Percentiles rank a stretch among this genome's conserved stretches.
These are phyloP conservation scores for Wickerhamomyces sydowiorum DNA, from an alignment of 805 yeast genomes.

Conservation along the genomic window DNA sequence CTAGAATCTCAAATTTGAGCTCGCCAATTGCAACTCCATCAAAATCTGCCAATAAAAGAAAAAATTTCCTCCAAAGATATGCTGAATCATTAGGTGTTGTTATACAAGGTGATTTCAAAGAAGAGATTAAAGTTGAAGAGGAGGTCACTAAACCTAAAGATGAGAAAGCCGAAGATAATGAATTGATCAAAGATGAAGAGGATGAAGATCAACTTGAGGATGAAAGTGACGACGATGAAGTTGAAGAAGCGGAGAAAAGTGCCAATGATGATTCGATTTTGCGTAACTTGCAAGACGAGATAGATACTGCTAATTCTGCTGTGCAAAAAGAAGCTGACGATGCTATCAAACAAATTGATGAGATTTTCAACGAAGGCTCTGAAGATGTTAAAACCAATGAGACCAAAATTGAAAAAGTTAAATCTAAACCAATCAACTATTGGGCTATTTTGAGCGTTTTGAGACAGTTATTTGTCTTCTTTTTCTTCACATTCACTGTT, in stretches of 20 bases:
- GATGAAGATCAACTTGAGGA: slow-evolving; percentile 6
- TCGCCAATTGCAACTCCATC: slow-evolving; percentile 11
- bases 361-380: slow-evolving; percentile 10
- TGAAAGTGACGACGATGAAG: slow-evolving; percentile 4
- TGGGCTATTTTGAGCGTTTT: slow-evolving; percentile 9
- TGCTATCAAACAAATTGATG: slow-evolving; percentile 20
- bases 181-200: slow-evolving; percentile 4
- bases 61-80: neutral
- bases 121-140: neutral
- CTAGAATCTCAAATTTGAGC: slow-evolving; percentile 5
- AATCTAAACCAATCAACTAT: slow-evolving; percentile 1
- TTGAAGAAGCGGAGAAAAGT: slow-evolving; percentile 4
- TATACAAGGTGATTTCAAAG: neutral
- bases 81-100: neutral
- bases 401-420: slow-evolving; percentile 10
- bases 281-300: slow-evolving; percentile 17
- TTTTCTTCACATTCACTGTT: slow-evolving; percentile 30
- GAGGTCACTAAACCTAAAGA: neutral
- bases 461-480: slow-evolving; percentile 26
- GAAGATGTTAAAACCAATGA: slow-evolving; percentile 5
- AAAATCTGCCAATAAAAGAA: slow-evolving; percentile 1
- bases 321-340: slow-evolving; percentile 23
- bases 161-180: neutral
- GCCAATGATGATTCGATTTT: slow-evolving; percentile 11
- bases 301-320: slow-evolving; percentile 16